Evolutionary conservation across 371 early-diverging fungal genomes (phyloP).

Genomic region (Blakeslea trispora): DNA sequence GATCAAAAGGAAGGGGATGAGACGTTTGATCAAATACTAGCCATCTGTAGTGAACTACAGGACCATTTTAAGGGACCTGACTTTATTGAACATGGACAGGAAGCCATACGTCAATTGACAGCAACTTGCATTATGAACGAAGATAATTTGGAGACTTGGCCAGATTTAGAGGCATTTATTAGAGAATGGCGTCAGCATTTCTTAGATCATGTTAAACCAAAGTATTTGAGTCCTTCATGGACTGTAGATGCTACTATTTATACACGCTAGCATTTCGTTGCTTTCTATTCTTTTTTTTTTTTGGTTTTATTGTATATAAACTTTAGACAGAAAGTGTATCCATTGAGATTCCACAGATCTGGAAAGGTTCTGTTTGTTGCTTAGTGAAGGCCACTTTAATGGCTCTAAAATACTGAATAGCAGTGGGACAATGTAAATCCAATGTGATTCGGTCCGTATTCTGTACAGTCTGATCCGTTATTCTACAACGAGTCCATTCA

Average conservation of each 20-base stretch:
- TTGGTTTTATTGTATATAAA: no score
- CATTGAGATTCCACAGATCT: slow-evolving; percentile 41
- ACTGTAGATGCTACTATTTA: slow-evolving; percentile 45
- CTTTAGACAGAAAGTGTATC: slow-evolving; percentile 38
- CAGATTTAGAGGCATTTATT: slow-evolving; percentile 42
- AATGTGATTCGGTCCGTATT: slow-evolving; percentile 12
- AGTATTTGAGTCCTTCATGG: slow-evolving; percentile 51
- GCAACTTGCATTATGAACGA: slow-evolving; percentile 1
- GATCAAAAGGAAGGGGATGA: slow-evolving; percentile 11
- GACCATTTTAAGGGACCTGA: slow-evolving; percentile 48
- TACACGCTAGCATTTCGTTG: slow-evolving; percentile 10
- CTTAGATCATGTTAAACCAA: slow-evolving; percentile 45
- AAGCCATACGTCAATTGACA: slow-evolving; percentile 40
- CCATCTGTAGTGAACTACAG: slow-evolving; percentile 35
- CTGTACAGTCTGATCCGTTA: slow-evolving; percentile 3
- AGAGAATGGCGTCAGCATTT: slow-evolving; percentile 59
- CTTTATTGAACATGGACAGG: slow-evolving; percentile 54
- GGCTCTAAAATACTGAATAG: slow-evolving; percentile 19
- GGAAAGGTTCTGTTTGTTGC: slow-evolving; percentile 32
- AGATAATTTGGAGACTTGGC: slow-evolving; percentile 32
- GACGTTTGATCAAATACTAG: slow-evolving; percentile 25
- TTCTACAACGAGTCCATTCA: slow-evolving; percentile 34
- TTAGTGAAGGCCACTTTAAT: slow-evolving; percentile 32
- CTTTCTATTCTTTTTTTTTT: no score
- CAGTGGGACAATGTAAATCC: slow-evolving; percentile 18